A percentile compares a stretch with the other conserved stretches of the same genome.
These are phyloP conservation scores for Fusarium burgessii DNA, from an alignment of 2,329 filamentous ascomycete genomes.

Conservation along the genomic window DNA sequence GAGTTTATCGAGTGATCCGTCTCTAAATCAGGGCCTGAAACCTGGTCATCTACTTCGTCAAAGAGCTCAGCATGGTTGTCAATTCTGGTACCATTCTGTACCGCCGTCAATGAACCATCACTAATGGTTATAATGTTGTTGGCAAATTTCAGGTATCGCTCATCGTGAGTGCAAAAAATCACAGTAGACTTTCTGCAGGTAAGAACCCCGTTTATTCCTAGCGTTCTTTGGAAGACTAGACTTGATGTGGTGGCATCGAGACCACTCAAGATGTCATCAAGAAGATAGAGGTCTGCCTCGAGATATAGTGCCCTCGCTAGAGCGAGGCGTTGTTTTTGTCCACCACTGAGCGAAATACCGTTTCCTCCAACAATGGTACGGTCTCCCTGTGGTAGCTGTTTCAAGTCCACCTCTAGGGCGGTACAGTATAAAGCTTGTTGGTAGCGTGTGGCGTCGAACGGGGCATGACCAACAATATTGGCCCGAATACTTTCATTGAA, in stretches of 20 bases:
- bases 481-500: neutral
- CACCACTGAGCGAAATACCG: constrained; percentile 2
- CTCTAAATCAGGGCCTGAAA: too few relatives aligned
- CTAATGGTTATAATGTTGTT: neutral
- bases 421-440: neutral
- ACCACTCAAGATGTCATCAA: constrained; percentile 9
- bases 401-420: neutral
- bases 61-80: neutral
- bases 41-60: neutral
- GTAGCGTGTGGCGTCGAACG: neutral
- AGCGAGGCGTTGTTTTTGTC: constrained; percentile 9
- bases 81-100: neutral
- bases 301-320: constrained; percentile 7
- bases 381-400: neutral
- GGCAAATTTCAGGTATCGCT: neutral
- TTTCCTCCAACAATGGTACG: neutral
- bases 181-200: neutral
- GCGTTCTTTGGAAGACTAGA: neutral
- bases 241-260: neutral
- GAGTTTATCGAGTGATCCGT: neutral
- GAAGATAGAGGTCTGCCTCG: neutral
- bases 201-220: neutral
- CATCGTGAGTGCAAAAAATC: neutral
- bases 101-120: neutral
- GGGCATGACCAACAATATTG: constrained; percentile 2